phyloP scores from a whole-genome alignment of 306 rosid species.

The Vigna hirtella region DNA sequence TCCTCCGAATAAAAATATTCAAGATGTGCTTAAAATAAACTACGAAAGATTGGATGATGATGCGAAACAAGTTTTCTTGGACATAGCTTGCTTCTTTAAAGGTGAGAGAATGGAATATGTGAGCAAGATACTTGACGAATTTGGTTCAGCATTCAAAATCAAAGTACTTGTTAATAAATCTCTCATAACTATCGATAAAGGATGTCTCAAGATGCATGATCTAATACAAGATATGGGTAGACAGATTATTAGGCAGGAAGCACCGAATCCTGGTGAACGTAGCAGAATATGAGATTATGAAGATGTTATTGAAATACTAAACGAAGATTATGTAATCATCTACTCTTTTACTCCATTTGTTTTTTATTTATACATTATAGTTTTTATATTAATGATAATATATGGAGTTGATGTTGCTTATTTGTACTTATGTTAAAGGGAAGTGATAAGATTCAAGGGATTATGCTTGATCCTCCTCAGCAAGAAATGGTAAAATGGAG shows the following conservation, averaged over 20 bases:
- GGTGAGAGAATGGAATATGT: slow-evolving; percentile 24
- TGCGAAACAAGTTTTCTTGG: slow-evolving; percentile 9
- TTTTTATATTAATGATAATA: background rate
- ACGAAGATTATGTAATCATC: background rate
- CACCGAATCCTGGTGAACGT: background rate
- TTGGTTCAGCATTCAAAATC: background rate
- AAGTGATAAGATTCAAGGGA: slow-evolving; percentile 16
- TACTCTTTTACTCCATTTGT: background rate
- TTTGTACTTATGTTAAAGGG: slow-evolving; percentile 30
- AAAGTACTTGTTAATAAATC: background rate
- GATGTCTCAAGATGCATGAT: slow-evolving; percentile 23
- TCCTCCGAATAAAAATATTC: background rate
- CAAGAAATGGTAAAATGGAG: background rate
- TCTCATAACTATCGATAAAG: background rate
- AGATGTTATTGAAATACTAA: background rate
- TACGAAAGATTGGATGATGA: background rate
- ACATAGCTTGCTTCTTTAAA: slow-evolving; percentile 41
- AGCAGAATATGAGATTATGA: slow-evolving; percentile 35
- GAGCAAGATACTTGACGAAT: background rate
- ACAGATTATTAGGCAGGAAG: slow-evolving; percentile 20
- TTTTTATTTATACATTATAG: background rate
- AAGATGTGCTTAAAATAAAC: slow-evolving; percentile 17
- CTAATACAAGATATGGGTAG: slow-evolving; percentile 39
- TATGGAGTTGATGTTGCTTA: background rate
- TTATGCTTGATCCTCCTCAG: slow-evolving; percentile 32